Base-by-base conservation (phyloP, 306 rosid species). In the Pyrus betulifolia region DNA sequence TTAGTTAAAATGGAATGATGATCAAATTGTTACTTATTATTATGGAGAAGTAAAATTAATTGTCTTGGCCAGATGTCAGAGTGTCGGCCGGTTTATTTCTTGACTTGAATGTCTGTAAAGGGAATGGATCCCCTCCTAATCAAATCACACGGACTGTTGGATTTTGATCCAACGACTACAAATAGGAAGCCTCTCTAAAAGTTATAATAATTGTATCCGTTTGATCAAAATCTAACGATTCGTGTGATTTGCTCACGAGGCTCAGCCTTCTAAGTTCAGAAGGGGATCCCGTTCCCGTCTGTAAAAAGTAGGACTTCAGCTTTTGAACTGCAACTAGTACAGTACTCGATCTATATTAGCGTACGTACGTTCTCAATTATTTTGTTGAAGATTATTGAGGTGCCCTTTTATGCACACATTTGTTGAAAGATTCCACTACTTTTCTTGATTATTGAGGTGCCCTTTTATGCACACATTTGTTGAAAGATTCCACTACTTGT, bases 301-400 rank as follows among this genome's bases (percentile, higher is more conserved):
- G 35, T 31, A 31, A 38, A 35, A 66, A 66, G 27, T 5, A 38
- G 21, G 42, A 9, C 1, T 83, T 83, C 76, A 81, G 83, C 57
- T 79, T 80, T 42, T 38, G 67, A 67, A 70, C 80, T 80, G 84
- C 80, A 70, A 84, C 71, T 13, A 62, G 8, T 28, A 61, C 38
- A 61, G 67, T 3, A n/a, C 14, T 71, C 23, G 40, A 30, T 30
- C 67, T 59, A 73, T 55, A 70, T 74, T 46, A 81, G 31, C 68
- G 58, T 30, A 61, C 76, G 65, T 55, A 62, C 76, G 65, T 55
- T 76, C 81, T 79, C 88, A 83, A 86, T 84, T 85, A 88, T 88
- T 88, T 80, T 25, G 75, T 55, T 57, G 38, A 82, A 38, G 83
- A 74, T 82, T 75, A 35, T 57, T 57, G 42, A 66, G 76, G 71